Percentiles rank a stretch among this genome's conserved stretches.
Evolutionary conservation across 2,329 filamentous ascomycete genomes (phyloP).

Genomic region (Cercospora canescens): DNA sequence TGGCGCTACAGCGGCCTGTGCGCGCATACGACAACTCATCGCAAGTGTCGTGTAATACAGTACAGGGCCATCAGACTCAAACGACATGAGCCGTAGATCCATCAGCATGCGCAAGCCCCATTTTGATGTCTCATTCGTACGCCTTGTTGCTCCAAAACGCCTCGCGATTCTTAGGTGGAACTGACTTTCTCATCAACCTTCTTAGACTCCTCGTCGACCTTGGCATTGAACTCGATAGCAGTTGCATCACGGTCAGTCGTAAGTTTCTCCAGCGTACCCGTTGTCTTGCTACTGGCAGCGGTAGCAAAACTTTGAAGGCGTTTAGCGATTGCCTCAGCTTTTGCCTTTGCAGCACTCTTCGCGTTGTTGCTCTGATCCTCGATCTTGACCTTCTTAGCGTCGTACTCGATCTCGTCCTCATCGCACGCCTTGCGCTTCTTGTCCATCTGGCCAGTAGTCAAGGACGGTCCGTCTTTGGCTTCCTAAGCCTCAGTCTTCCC

Average conservation of each 20-base stretch:
- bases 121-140: not conserved
- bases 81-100: not conserved
- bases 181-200: not conserved
- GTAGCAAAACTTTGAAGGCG: not conserved
- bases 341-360: not conserved
- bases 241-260: not conserved
- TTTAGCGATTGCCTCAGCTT: not conserved
- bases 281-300: not conserved
- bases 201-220: not conserved
- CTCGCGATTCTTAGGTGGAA: not conserved
- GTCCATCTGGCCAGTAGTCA: not conserved
- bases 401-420: not conserved
- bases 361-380: not conserved
- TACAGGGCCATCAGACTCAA: not conserved
- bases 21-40: not conserved
- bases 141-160: not conserved
- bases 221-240: not conserved
- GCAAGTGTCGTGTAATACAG: not conserved
- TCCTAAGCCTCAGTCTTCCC: constrained; percentile 16
- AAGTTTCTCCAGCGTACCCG: not conserved
- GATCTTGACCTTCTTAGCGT: not conserved
- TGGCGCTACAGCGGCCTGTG: not conserved
- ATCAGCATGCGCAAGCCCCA: not conserved
- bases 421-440: not conserved
- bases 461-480: constrained; percentile 1